These are phyloP conservation scores for Tetrahymena elliotti DNA, from an alignment of 73 alveolate species.

Conservation along the genomic window DNA sequence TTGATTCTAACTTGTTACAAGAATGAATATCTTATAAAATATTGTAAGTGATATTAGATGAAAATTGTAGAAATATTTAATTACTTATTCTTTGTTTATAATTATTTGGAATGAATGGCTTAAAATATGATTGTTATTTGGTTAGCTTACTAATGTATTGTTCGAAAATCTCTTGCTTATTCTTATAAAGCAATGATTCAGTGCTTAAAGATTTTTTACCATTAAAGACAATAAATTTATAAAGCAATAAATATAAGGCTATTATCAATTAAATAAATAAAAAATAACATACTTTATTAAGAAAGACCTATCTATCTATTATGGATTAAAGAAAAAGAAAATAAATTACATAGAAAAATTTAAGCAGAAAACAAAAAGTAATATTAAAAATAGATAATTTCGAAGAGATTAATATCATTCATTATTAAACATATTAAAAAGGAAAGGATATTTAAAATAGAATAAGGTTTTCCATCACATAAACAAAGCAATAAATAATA, in stretches of 20 bases:
- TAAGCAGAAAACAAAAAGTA: background rate
- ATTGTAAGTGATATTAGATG: too few relatives aligned
- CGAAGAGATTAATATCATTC: background rate
- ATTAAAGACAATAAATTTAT: background rate
- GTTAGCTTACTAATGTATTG: background rate
- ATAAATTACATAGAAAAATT: background rate
- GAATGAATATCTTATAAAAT: too few relatives aligned
- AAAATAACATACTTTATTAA: background rate
- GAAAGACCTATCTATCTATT: too few relatives aligned
- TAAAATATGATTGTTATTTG: background rate
- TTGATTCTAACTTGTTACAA: too few relatives aligned
- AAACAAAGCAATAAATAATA: background rate
- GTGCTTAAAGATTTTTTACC: background rate
- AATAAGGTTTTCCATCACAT: too few relatives aligned
- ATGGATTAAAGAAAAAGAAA: background rate
- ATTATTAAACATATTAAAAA: too few relatives aligned
- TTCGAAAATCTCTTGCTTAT: background rate
- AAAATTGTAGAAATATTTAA: too few relatives aligned
- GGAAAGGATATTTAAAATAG: background rate
- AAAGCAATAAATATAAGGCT: background rate
- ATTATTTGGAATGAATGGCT: background rate
- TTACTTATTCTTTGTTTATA: background rate
- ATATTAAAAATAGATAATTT: background rate
- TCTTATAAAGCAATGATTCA: background rate
- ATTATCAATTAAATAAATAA: background rate